Evolutionary conservation across 495 filamentous ascomycete genomes (phyloP).

Genomic region (Clavariopsis aquatica): DNA sequence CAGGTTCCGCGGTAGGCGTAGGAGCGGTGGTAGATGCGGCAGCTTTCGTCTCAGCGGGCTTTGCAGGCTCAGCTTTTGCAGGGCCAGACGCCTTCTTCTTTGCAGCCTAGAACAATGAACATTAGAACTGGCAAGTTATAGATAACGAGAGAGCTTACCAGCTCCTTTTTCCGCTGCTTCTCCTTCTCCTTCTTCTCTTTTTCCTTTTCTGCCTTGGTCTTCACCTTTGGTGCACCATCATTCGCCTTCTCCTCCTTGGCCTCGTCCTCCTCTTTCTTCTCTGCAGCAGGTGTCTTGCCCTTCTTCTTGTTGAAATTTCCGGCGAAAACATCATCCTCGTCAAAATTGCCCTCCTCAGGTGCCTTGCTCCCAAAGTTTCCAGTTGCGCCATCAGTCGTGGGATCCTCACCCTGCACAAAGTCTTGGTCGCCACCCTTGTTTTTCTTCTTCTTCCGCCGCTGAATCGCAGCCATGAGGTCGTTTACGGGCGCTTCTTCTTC

Average conservation of each 20-base stretch:
- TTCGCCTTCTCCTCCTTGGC: slow-evolving; percentile 56
- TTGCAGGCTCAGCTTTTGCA: slow-evolving; percentile 44
- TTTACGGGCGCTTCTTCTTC: slow-evolving; percentile 58
- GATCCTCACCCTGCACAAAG: slow-evolving; percentile 71
- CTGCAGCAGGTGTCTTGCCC: slow-evolving; percentile 50
- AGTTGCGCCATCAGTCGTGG: slow-evolving; percentile 47
- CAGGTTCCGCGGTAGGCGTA: slow-evolving; percentile 19
- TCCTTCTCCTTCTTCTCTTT: slow-evolving; percentile 91
- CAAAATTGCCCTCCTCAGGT: slow-evolving; percentile 80
- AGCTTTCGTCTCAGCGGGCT: slow-evolving; percentile 50
- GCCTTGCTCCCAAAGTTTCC: slow-evolving; percentile 63
- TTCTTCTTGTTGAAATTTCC: slow-evolving; percentile 66
- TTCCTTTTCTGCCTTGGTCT: slow-evolving; percentile 97
- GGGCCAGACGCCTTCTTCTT: slow-evolving; percentile 65
- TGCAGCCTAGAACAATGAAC: slow-evolving; percentile 54
- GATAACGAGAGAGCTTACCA: slow-evolving; percentile 47
- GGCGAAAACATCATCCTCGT: slow-evolving; percentile 73
- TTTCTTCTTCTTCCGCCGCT: slow-evolving; percentile 89
- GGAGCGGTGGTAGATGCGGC: slow-evolving; percentile 27
- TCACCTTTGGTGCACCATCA: slow-evolving; percentile 65
- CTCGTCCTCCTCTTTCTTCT: slow-evolving; percentile 45
- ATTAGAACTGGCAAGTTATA: slow-evolving; percentile 2
- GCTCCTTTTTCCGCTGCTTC: slow-evolving; percentile 91
- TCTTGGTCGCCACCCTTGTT: slow-evolving; percentile 89
- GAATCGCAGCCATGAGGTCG: slow-evolving; percentile 81